Evolutionary conservation across 2,329 filamentous ascomycete genomes (phyloP).

Genomic region (Hortaea sp.): DNA sequence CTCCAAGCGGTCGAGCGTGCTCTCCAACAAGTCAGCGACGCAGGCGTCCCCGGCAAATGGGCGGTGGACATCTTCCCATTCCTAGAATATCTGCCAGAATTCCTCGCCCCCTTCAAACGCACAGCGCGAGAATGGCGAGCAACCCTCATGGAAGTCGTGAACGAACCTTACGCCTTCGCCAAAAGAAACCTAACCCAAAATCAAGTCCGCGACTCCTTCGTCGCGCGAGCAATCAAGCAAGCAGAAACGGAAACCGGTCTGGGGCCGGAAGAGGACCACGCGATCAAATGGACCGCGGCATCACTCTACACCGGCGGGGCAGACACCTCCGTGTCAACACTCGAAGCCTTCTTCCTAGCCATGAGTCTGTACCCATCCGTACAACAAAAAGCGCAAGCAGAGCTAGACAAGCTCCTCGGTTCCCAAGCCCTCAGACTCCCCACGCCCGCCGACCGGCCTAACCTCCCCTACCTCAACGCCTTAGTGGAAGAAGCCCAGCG

Average conservation of each 20-base stretch:
- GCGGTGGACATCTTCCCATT: constrained; percentile 38
- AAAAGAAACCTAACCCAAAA: constrained; percentile 7
- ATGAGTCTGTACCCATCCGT: not conserved
- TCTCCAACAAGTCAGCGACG: constrained; percentile 32
- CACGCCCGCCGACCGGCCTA: constrained; percentile 25
- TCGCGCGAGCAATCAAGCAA: constrained; percentile 4
- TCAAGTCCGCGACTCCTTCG: not conserved
- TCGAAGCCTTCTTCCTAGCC: constrained; percentile 4
- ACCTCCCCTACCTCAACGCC: constrained; percentile 21
- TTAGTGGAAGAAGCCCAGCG: constrained; percentile 25
- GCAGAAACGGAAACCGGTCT: constrained; percentile 4
- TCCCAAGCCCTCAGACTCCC: constrained; percentile 31
- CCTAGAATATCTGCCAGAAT: constrained; percentile 34
- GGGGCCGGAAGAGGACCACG: constrained; percentile 21
- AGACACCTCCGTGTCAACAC: constrained; percentile 22
- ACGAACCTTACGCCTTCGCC: constrained; percentile 36
- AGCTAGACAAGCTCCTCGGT: constrained; percentile 29
- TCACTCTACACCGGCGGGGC: constrained; percentile 34
- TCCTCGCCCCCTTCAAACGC: constrained; percentile 35
- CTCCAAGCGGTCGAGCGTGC: constrained; percentile 32
- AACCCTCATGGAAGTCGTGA: constrained; percentile 22
- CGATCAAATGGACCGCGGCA: constrained; percentile 33
- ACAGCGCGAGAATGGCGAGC: constrained; percentile 30
- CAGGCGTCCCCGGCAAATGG: constrained; percentile 34
- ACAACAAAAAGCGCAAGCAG: constrained; percentile 3